A percentile compares a stretch with the other conserved stretches of the same genome.
These are phyloP conservation scores for Lasiodiplodia citricola DNA, from an alignment of 2,329 filamentous ascomycete genomes.

Conservation along the genomic window DNA sequence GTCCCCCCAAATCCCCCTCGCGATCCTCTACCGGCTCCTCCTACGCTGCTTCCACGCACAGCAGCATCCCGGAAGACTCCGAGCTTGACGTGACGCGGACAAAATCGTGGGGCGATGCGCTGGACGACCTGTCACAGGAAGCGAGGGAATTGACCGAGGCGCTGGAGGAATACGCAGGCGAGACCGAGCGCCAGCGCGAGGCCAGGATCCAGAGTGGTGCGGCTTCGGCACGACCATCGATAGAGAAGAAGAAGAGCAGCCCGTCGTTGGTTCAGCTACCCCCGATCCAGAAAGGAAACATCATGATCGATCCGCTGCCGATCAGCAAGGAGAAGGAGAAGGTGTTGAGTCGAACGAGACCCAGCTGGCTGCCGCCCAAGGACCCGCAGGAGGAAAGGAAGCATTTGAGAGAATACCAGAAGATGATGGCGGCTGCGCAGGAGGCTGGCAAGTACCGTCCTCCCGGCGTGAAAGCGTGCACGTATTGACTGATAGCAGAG, in stretches of 20 bases:
- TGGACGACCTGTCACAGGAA: conserved; percentile 72
- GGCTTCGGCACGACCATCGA: conserved; percentile 40
- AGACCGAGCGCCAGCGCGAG: conserved; percentile 60
- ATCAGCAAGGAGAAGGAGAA: conserved; percentile 88
- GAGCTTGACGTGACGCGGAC: conserved; percentile 50
- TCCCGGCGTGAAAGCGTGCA: neutral
- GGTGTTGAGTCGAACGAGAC: conserved; percentile 75
- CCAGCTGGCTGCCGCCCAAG: conserved; percentile 85
- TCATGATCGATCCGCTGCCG: conserved; percentile 83
- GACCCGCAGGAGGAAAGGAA: conserved; percentile 88
- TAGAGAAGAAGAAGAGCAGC: conserved; percentile 60
- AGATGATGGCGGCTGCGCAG: conserved; percentile 72
- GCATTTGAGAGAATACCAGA: conserved; percentile 84
- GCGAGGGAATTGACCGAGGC: conserved; percentile 77
- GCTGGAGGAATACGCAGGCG: conserved; percentile 77
- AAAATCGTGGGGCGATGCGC: conserved; percentile 76
- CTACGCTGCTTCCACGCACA: conserved; percentile 18
- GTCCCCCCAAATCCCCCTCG: conserved; percentile 28
- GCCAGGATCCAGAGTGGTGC: conserved; percentile 56
- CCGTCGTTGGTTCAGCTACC: conserved; percentile 59
- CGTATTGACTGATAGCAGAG: conserved; percentile 42
- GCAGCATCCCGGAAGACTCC: conserved; percentile 25
- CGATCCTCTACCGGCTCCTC: conserved; percentile 23
- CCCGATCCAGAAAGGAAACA: conserved; percentile 72
- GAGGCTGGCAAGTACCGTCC: conserved; percentile 56